Base-by-base conservation (phyloP, 73 alveolate species). In the Paramecium bursaria region DNA sequence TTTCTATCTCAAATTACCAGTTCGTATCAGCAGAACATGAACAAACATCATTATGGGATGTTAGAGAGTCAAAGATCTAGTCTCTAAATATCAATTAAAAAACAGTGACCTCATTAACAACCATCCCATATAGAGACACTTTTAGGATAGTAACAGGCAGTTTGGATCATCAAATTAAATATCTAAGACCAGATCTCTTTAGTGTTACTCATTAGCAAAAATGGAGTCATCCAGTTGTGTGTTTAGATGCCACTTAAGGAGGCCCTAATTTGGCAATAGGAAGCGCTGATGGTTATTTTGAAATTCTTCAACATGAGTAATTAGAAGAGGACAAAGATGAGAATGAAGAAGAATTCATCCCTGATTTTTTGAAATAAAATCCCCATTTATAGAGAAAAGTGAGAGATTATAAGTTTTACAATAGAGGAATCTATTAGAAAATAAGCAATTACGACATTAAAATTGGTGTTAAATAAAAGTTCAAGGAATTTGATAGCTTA, bases 381-480 rank as follows among this genome's bases (percentile, higher is more conserved):
- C 82, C 82, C 6, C 82, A 67, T 67, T 67, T 67, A 42, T 67
- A 67, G 44, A 67, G 82, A 15, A 67, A 47, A 67, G 44, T 67
- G 4, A 67, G 44, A 42, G 44, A 67, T 39, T 67, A 67, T 17
- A 67, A 67, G 44, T 67, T 33, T 67, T 67, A 67, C 21, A 67
- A 67, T 27, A 39, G 82, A 67, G 82, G 82, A 14, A 39, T 67
- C 13, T 67, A 67, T 42, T 67, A 35, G 6, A 33, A 67, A 39
- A 2, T 33, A 4, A 2, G 19, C 22, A 47, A 67, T 15, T 67
- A 67, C 44, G 82, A 67, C 44, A 39, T 39, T 17, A 67, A 67
- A 67, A 47, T 67, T 39, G 46, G 42, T 7, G 10, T 46, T 9
- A 35, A 13, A 0, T 7, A 67, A 19, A 67, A 35, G 22, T 67